Evolutionary conservation across 352 stramenopile genomes (phyloP), one percentile per base, ranked within the genome.

Genomic region (Pythium aquatile): DNA sequence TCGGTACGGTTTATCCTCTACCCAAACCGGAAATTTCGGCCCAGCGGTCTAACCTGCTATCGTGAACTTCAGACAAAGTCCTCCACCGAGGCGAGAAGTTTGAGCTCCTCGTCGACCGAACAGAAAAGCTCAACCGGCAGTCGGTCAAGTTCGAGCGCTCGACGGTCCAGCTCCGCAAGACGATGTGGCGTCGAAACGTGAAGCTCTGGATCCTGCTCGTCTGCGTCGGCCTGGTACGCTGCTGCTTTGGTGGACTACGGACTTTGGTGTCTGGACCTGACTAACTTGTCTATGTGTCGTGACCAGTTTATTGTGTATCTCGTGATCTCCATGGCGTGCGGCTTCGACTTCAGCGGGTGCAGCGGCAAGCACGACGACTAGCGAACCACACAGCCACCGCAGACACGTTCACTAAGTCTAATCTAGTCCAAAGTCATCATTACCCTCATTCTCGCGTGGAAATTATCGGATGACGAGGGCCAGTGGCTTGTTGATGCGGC

Each of bases 71-170:
- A 88, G 97, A 99, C 61, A 98, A 98, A 73, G 93, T 99, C 33
- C 77, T 99, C 61, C 96, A 99, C 56, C 76, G 98, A 39, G 98
- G 98, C 17, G 97, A 99, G 73, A 99, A 99, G 70, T 98, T 99
- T 75, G 98, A 99, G 79, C 67, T 97, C 42, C 74, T 96, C 5
- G 88, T 96, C 52, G 88, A 96, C 59, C 87, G 87, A 68, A 96
- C 88, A n/a, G 97, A 99, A 83, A 90, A 97, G 65, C 79, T 99
- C 4, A 98, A 98, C 75, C 90, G 98, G 53, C 91, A 98, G 74
- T 98, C 98, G 17, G 98, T 99, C 70, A 94, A 96, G 55, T 99
- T 99, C 76, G 91, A 98, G 64, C 88, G 85, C 49, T 97, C 89
- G 55, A 93, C 83, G 52, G 90, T 85, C 56, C 82, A 91, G 55